Evolutionary conservation across 164 flowering plant species (phyloP).

Genomic region (Annona cherimola): DNA sequence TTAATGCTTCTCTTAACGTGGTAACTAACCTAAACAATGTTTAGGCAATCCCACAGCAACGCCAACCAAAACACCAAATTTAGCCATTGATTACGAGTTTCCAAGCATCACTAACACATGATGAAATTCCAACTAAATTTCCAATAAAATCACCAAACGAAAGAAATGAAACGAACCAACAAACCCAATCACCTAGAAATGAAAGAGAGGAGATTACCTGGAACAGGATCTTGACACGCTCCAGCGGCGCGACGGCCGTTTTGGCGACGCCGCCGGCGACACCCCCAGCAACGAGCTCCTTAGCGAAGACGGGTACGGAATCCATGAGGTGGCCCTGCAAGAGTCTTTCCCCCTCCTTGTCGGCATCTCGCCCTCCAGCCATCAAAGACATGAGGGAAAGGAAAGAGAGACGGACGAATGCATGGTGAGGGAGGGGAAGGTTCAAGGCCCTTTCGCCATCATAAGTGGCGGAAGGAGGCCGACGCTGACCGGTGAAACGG

Average conservation of each 20-base stretch:
- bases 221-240: slow-evolving; percentile 93
- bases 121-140: not conserved
- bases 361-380: slow-evolving; percentile 4
- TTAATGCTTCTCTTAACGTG: no score
- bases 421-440: not conserved
- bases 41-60: not conserved
- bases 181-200: not conserved
- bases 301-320: slow-evolving; percentile 56
- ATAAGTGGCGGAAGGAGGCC: no score
- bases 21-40: not conserved
- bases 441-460: not conserved
- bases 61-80: not conserved
- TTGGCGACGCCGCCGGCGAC: slow-evolving; percentile 91
- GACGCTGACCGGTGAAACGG: no score
- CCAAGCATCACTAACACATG: no score
- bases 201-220: slow-evolving; percentile 39
- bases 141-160: not conserved
- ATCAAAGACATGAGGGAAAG: not conserved
- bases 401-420: not conserved
- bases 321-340: not conserved
- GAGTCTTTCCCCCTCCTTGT: not conserved
- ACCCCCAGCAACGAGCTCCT: slow-evolving; percentile 91
- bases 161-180: not conserved
- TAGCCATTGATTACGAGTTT: not conserved
- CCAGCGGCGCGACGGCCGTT: slow-evolving; percentile 90